A percentile compares a stretch with the other conserved stretches of the same genome.
Evolutionary conservation across 2,329 filamentous ascomycete species (phyloP).

Genomic region (Penicillium sp.): DNA sequence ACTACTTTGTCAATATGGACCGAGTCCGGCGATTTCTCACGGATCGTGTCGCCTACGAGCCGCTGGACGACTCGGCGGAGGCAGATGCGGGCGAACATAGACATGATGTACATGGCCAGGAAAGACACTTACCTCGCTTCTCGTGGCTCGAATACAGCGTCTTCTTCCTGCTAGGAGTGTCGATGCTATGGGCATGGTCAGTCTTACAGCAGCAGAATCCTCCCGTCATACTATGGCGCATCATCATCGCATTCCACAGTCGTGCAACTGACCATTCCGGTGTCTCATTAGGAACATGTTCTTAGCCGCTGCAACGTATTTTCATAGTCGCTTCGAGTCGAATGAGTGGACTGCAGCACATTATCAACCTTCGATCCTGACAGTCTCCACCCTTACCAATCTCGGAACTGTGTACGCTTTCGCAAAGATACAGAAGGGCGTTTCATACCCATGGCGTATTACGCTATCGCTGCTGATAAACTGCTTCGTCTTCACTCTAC

Average conservation of each 20-base stretch:
- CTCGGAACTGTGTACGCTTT: conserved; percentile 74
- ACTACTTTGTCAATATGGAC: conserved; percentile 31
- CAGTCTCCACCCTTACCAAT: conserved; percentile 83
- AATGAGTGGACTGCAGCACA: conserved; percentile 72
- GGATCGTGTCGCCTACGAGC: conserved; percentile 35
- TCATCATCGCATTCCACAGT: neutral
- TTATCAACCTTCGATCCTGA: conserved; percentile 88
- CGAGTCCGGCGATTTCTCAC: conserved; percentile 37
- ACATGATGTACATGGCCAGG: conserved; percentile 13
- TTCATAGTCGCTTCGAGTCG: conserved; percentile 74
- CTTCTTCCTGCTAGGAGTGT: conserved; percentile 81
- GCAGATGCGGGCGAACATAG: conserved; percentile 34
- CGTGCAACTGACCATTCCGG: neutral
- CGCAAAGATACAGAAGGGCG: conserved; percentile 75
- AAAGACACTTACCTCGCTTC: conserved; percentile 51
- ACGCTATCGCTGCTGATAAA: conserved; percentile 74
- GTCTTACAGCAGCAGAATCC: conserved; percentile 23
- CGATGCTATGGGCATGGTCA: conserved; percentile 98
- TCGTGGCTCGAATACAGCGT: conserved; percentile 85
- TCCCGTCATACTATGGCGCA: neutral
- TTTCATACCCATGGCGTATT: conserved; percentile 88
- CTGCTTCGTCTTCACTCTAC: conserved; percentile 70
- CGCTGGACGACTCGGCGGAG: conserved; percentile 29
- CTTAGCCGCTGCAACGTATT: conserved; percentile 90
- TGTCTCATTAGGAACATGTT: conserved; percentile 81